Percentiles rank a stretch among this genome's conserved stretches.
Evolutionary conservation across 805 yeast genomes (phyloP).

Genomic region (Kurtzmaniella cleridarum): DNA sequence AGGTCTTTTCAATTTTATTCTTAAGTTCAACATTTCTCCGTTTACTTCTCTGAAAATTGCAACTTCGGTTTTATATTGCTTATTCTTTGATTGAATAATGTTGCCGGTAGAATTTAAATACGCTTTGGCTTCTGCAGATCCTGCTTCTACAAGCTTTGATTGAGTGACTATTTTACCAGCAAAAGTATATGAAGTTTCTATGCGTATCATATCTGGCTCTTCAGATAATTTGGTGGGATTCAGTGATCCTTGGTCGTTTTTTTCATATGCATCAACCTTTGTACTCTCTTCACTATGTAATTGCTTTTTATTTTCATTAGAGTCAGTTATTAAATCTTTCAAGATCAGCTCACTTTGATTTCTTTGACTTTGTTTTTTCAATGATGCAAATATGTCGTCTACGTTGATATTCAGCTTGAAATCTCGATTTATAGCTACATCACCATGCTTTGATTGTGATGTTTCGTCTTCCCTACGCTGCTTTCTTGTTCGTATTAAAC

Average conservation of each 20-base stretch:
- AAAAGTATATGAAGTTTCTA: conserved; percentile 75
- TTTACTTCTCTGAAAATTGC: conserved; percentile 28
- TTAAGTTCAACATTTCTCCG: conserved; percentile 34
- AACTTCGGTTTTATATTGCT: conserved; percentile 21
- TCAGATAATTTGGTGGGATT: conserved; percentile 8
- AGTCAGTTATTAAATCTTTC: background rate
- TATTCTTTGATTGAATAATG: conserved; percentile 22
- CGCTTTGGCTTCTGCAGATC: conserved; percentile 85
- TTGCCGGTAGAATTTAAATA: conserved; percentile 50
- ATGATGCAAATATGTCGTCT: conserved; percentile 25
- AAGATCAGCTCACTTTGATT: background rate
- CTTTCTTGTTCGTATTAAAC: conserved; percentile 64
- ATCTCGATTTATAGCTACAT: conserved; percentile 51
- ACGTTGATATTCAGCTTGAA: conserved; percentile 37
- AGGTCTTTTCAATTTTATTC: conserved; percentile 64
- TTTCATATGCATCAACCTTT: conserved; percentile 5
- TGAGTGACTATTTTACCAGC: conserved; percentile 83
- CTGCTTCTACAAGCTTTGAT: conserved; percentile 67
- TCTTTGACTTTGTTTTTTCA: conserved; percentile 13
- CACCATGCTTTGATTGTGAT: conserved; percentile 18
- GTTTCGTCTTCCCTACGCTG: conserved; percentile 45
- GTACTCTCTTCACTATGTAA: too few relatives aligned
- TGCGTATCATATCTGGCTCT: conserved; percentile 53
- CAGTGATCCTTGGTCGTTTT: conserved; percentile 9
- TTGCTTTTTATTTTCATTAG: background rate